Conservation (phyloP, 2,329 filamentous ascomycete genomes). For the Beauveria brongniartii region DNA sequence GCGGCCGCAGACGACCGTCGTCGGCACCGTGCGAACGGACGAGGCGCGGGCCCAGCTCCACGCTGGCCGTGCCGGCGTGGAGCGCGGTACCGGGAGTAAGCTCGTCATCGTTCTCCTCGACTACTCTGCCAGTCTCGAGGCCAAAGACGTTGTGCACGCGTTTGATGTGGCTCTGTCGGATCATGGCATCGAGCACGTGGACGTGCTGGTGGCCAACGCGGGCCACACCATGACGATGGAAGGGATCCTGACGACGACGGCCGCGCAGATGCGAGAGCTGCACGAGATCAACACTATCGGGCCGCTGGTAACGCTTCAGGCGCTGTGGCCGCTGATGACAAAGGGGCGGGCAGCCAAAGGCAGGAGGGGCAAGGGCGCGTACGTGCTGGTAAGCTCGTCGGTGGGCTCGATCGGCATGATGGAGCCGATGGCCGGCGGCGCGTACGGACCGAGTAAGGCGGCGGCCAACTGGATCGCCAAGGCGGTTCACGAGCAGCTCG, state of each 20-base stretch:
- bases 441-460: slow-evolving; percentile 29
- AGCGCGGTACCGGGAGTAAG: slow-evolving; percentile 21
- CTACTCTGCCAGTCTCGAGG: slow-evolving; percentile 20
- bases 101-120: slow-evolving; percentile 32
- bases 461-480: slow-evolving; percentile 27
- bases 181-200: slow-evolving; percentile 28
- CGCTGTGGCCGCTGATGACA: slow-evolving; percentile 27
- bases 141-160: slow-evolving; percentile 20
- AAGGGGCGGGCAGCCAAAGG: not conserved
- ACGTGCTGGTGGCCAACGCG: slow-evolving; percentile 45
- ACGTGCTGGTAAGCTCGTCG: slow-evolving; percentile 28
- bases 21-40: slow-evolving; percentile 29
- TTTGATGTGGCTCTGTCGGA: slow-evolving; percentile 15
- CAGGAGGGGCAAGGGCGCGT: slow-evolving; percentile 19
- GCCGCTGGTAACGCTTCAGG: slow-evolving; percentile 28
- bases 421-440: slow-evolving; percentile 24
- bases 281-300: slow-evolving; percentile 38
- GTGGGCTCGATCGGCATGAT: slow-evolving; percentile 26
- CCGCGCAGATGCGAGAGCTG: slow-evolving; percentile 27
- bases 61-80: slow-evolving; percentile 17
- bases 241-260: slow-evolving; percentile 21
- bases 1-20: slow-evolving; percentile 44
- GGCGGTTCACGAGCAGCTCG: slow-evolving; percentile 23
- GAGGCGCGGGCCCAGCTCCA: slow-evolving; percentile 14
- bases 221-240: slow-evolving; percentile 28